phyloP scores from a whole-genome alignment of 1,284 basidiomycete genomes.

The Irpex sp. region DNA sequence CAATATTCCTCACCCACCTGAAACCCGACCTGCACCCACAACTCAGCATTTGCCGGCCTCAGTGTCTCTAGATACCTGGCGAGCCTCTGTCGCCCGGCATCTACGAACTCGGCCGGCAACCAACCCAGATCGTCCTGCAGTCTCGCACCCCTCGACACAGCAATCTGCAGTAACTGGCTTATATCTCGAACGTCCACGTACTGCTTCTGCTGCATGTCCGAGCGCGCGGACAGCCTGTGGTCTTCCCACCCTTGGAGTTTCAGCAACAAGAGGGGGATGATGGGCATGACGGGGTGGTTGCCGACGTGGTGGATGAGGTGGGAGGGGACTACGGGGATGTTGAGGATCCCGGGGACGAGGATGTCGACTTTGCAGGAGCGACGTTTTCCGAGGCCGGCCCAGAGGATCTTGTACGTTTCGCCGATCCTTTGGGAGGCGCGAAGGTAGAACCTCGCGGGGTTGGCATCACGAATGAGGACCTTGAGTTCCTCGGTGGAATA shows the following conservation, averaged over 20 bases:
- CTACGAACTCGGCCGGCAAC: slow-evolving; percentile 12
- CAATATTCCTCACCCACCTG: neutral
- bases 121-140: slow-evolving; percentile 3
- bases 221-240: slow-evolving; percentile 23
- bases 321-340: slow-evolving; percentile 27
- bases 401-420: slow-evolving; percentile 29
- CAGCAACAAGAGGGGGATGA: slow-evolving; percentile 27
- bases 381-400: slow-evolving; percentile 18
- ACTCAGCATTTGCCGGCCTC: neutral
- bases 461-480: slow-evolving; percentile 13
- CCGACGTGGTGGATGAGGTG: slow-evolving; percentile 13
- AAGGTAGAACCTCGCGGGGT: slow-evolving; percentile 22
- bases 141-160: slow-evolving; percentile 14
- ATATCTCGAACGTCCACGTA: slow-evolving; percentile 28
- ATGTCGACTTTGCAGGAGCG: slow-evolving; percentile 32
- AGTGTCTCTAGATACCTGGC: neutral
- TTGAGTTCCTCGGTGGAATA: slow-evolving; percentile 24
- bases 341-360: slow-evolving; percentile 28
- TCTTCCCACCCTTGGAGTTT: slow-evolving; percentile 34
- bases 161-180: slow-evolving; percentile 20
- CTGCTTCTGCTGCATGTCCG: slow-evolving; percentile 25
- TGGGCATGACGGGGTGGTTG: slow-evolving; percentile 27
- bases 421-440: slow-evolving; percentile 19
- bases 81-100: slow-evolving; percentile 1
- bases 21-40: slow-evolving; percentile 14